phyloP scores from a whole-genome alignment of 257 asterid species.

The Jasminum sambac region DNA sequence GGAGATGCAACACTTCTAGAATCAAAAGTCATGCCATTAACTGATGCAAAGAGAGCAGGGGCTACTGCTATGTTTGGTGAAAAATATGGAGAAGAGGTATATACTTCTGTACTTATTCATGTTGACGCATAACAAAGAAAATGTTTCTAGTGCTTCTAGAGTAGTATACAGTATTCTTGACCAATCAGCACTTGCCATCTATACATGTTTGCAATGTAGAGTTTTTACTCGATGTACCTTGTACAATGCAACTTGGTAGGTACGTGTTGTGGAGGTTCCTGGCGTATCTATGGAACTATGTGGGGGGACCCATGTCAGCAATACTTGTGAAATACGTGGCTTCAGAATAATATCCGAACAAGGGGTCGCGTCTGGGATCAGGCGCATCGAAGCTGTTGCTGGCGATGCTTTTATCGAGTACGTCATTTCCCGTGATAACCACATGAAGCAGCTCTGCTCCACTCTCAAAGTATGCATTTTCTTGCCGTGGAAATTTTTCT shows the following conservation, averaged over 20 bases:
- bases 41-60: slow-evolving; percentile 92
- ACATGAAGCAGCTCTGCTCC: slow-evolving; percentile 90
- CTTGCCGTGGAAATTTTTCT: background rate
- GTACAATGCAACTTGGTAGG: slow-evolving; percentile 40
- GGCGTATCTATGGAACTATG: slow-evolving; percentile 95
- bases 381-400: slow-evolving; percentile 96
- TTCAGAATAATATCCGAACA: slow-evolving; percentile 84
- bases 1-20: slow-evolving; percentile 76
- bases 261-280: slow-evolving; percentile 95
- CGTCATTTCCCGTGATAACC: slow-evolving; percentile 78
- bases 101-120: slow-evolving; percentile 1
- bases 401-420: slow-evolving; percentile 92
- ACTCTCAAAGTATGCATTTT: slow-evolving; percentile 70
- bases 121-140: too few relatives aligned
- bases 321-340: slow-evolving; percentile 83
- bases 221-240: slow-evolving; percentile 5
- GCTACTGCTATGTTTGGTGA: slow-evolving; percentile 98
- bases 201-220: background rate
- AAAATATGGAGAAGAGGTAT: slow-evolving; percentile 91
- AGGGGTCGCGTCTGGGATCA: slow-evolving; percentile 81
- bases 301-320: slow-evolving; percentile 90
- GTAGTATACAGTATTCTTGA: too few relatives aligned
- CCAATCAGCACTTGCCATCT: background rate
- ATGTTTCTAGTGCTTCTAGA: too few relatives aligned
- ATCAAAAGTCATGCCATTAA: slow-evolving; percentile 70